Evolutionary conservation across 1,139 yeast species (phyloP), one percentile per base, ranked within the genome.

Genomic region (Magnusiomyces paraingens): DNA sequence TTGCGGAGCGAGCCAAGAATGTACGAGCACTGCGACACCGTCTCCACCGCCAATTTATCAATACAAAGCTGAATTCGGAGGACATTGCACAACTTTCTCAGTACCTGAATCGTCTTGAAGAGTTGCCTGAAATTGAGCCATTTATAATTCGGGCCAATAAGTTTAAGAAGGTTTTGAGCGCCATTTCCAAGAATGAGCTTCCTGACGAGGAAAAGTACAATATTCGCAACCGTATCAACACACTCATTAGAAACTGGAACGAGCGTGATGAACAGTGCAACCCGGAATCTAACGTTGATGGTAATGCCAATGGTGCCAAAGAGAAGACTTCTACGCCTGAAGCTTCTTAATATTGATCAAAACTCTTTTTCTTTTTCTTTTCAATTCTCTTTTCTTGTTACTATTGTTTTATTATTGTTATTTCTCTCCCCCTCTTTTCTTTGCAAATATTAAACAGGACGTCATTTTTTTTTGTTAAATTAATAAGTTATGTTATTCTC

Each of bases 131-230:
- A n/a, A 58, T 71, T n/a, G 73, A 70, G 52, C 47, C 66, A 29
- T 61, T 70, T 10, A 63, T 71, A 40, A 67, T 70, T 41, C 65
- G 72, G 17, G 59, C 62, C 47, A 65, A 72, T 29, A 71, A 70
- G 61, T 65, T 71, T 52, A 64, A 65, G 58, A 65, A 69, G 52
- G 74, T 70, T 12, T 60, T 71, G 39, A 59, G 61, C 51, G 63
- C 64, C 2, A 66, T 69, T 40, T 51, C 65, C 17, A 61, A 61
- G 49, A 56, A 62, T 26, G 59, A 52, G 5, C 59, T 67, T 10
- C 69, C 70, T 4, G 55, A 54, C 26, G 71, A 66, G n/a, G 57
- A 57, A 11, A 53, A 60, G 52, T 63, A 52, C 54, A 58, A 57
- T 20, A 70, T 63, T 61, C 59, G 54, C 49, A 58, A 47, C 12